Conservation (phyloP, 768 basidiomycete species). For the Chalciporus pseudorubinellus region DNA sequence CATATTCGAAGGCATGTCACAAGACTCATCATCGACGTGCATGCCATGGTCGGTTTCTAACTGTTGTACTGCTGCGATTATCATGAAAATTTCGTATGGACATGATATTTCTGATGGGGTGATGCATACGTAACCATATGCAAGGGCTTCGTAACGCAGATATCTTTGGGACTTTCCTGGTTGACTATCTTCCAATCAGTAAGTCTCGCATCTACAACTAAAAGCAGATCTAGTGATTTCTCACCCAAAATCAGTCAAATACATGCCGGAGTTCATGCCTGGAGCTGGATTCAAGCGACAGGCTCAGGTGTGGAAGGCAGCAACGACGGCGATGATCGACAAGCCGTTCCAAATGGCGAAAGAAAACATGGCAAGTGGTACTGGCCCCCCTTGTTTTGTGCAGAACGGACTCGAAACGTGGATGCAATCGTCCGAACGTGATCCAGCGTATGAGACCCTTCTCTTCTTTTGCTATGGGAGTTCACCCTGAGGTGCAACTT, state of each 20-base stretch:
- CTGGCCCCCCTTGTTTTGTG: constrained; percentile 42
- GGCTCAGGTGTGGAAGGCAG: constrained; percentile 41
- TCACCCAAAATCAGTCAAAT: constrained; percentile 33
- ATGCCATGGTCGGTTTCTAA: neutral
- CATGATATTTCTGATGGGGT: constrained; percentile 34
- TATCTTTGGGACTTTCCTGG: constrained; percentile 44
- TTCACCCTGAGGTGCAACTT: constrained; percentile 47
- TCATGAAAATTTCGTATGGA: constrained; percentile 44
- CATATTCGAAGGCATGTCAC: constrained; percentile 35
- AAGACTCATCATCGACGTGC: neutral
- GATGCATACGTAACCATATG: constrained; percentile 41
- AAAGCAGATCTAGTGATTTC: neutral
- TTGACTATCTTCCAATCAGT: constrained; percentile 36
- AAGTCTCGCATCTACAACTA: constrained; percentile 9
- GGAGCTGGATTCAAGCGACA: constrained; percentile 47
- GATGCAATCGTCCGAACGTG: constrained; percentile 15
- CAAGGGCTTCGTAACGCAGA: constrained; percentile 36
- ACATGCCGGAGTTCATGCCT: constrained; percentile 50
- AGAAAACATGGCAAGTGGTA: constrained; percentile 40
- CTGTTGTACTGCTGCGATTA: constrained; percentile 33
- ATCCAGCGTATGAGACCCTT: constrained; percentile 41
- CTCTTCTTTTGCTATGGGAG: constrained; percentile 52
- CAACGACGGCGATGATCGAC: constrained; percentile 31
- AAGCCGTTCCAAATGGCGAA: constrained; percentile 44
- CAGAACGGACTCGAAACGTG: constrained; percentile 39